Conservation (phyloP, 805 yeast genomes). For the Isabelozyma pseudorhagii region DNA sequence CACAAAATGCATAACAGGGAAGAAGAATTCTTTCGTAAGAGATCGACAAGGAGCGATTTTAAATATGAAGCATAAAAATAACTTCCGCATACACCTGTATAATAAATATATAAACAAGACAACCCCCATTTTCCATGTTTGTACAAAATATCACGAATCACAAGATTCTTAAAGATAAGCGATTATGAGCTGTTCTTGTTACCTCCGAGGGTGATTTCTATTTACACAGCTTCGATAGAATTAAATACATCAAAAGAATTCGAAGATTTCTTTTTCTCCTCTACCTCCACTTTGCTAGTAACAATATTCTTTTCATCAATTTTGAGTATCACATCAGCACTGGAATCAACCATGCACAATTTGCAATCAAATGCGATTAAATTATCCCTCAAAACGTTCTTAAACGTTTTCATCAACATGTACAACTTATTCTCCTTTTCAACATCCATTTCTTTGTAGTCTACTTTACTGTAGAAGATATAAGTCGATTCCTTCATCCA, state of each 20-base stretch:
- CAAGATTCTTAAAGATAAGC: too few relatives aligned
- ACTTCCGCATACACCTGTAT: background rate
- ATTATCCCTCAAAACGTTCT: conserved; percentile 28
- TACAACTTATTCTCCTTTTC: conserved; percentile 44
- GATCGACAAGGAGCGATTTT: too few relatives aligned
- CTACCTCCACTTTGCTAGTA: background rate
- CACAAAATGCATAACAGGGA: too few relatives aligned
- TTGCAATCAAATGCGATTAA: conserved; percentile 51
- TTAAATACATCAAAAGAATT: background rate
- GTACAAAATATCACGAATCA: too few relatives aligned
- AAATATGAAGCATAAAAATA: too few relatives aligned
- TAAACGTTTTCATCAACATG: conserved; percentile 33
- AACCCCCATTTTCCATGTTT: background rate
- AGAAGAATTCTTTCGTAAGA: too few relatives aligned
- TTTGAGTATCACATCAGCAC: conserved; percentile 5
- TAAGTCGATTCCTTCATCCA: conserved; percentile 43
- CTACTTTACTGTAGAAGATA: conserved; percentile 36
- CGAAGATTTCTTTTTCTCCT: background rate
- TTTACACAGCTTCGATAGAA: background rate
- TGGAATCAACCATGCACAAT: conserved; percentile 40
- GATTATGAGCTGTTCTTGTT: too few relatives aligned
- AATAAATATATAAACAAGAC: background rate
- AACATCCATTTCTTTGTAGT: conserved; percentile 26
- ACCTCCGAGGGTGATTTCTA: too few relatives aligned
- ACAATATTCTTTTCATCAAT: background rate